These are phyloP conservation scores for Diaporthe humulicola DNA, from an alignment of 2,329 filamentous ascomycete genomes.

Conservation along the genomic window DNA sequence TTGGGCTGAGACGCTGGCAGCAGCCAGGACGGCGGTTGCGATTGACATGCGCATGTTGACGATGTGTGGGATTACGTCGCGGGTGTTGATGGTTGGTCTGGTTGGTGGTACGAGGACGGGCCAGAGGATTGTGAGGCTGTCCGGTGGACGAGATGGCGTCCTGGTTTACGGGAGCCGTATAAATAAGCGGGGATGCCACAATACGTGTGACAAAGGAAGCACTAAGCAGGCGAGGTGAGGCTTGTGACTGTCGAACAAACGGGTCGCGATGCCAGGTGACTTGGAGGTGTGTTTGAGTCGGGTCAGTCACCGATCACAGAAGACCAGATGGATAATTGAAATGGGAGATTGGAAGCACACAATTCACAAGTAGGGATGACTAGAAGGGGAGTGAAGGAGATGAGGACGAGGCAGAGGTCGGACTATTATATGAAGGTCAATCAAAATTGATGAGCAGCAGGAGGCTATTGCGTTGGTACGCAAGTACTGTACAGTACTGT, in stretches of 20 bases:
- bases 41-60: conserved; percentile 31
- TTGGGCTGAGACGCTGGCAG: conserved; percentile 25
- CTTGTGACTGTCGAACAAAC: conserved; percentile 13
- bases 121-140: neutral
- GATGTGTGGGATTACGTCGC: neutral
- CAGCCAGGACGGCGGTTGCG: conserved; percentile 7
- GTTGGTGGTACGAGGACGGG: neutral
- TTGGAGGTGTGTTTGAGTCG: neutral
- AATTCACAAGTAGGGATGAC: neutral
- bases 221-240: conserved; percentile 3
- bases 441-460: conserved; percentile 20
- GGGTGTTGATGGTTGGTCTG: neutral
- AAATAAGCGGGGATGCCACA: neutral
- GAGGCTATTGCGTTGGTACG: conserved; percentile 7
- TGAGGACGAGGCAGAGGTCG: conserved; percentile 6
- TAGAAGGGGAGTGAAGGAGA: neutral
- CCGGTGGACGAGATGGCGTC: neutral
- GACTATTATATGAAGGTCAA: conserved; percentile 21
- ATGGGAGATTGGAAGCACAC: neutral
- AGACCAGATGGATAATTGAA: neutral
- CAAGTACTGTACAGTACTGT: neutral
- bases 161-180: neutral
- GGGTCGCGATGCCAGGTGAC: neutral
- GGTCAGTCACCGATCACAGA: neutral
- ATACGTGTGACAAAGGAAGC: conserved; percentile 3